Evolutionary conservation across 768 basidiomycete genomes (phyloP).

Genomic region (Lactarius pseudohatsudake): DNA sequence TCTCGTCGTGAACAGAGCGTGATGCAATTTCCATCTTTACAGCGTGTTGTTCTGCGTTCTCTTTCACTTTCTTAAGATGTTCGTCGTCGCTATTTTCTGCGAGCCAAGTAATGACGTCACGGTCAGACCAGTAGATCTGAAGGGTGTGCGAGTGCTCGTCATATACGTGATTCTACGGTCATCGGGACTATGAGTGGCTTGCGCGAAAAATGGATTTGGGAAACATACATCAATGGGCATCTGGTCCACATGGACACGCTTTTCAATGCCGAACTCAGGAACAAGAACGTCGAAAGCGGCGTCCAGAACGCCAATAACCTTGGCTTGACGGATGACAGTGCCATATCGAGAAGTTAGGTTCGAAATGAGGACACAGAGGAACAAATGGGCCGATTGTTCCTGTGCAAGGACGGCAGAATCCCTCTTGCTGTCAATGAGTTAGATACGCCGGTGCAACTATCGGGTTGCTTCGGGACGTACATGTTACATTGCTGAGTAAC

Average conservation of each 20-base stretch:
- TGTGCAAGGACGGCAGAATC: constrained; percentile 91
- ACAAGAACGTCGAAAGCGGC: constrained; percentile 96
- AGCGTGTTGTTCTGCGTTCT: constrained; percentile 88
- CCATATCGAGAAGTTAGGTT: constrained; percentile 95
- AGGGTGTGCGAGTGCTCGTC: constrained; percentile 93
- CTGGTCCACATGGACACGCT: constrained; percentile 97
- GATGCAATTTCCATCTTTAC: constrained; percentile 89
- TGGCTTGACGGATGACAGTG: constrained; percentile 93
- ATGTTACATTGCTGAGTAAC: constrained; percentile 98
- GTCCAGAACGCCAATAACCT: constrained; percentile 94
- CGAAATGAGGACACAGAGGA: constrained; percentile 90
- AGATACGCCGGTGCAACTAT: background rate
- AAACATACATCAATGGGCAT: constrained; percentile 91
- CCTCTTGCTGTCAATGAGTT: constrained; percentile 58
- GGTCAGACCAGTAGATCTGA: constrained; percentile 93
- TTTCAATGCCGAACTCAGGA: constrained; percentile 98
- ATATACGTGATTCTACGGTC: constrained; percentile 82
- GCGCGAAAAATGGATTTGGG: background rate
- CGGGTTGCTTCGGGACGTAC: constrained; percentile 44
- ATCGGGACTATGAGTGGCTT: background rate
- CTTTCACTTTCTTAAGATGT: constrained; percentile 91
- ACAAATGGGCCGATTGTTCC: constrained; percentile 95
- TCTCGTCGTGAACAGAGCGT: constrained; percentile 83
- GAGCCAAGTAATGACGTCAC: constrained; percentile 93
- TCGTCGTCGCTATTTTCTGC: constrained; percentile 96